Base-by-base conservation (phyloP, 257 asterid genomes). In the Ophiorrhiza pumila region DNA sequence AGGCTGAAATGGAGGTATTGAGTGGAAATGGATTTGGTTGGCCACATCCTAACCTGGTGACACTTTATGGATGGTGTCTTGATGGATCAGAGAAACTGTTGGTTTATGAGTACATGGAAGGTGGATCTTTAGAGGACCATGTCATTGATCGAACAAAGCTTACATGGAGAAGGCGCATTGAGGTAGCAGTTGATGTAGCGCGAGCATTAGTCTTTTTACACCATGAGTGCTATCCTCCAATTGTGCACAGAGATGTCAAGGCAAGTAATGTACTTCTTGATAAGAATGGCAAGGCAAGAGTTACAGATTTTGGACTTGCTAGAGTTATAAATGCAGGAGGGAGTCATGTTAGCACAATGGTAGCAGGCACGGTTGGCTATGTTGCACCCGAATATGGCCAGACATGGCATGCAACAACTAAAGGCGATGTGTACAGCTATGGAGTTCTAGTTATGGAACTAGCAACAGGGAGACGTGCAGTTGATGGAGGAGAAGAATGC, bases 371-470 rank as follows among this genome's bases (percentile, higher is more conserved):
- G 2, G 85, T 94, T 12, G 99, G 99, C 22, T 94, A 91, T 47
- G 97, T 94, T 23, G 99, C 99, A 35, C 99, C 98, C 0, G 99
- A 94, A 37, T 94, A 94, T 18, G 96, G 96, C 59, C 99, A 91
- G 75, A 85, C 88, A 17, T 89, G 96, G 99, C 89, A 87, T 29
- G 99, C 99, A 10, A 90, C 99, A 1, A 94, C 99, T 0, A 94
- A 91, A 42, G 99, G 99, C 9, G 99, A 91, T 23, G 97, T 94
- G 46, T 94, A 94, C 73, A 94, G 99, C 80, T 94, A 80, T 5
- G 99, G 99, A 0, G 96, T 94, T 71, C 81, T 94, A 53, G 89
- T 82, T 0, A 91, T 94, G 99, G 99, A 94, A 87, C 82, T 94
- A 66, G 99, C 99, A n/a, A 85, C 99, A 0, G 90, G 96, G 74